Evolutionary conservation across 495 filamentous ascomycete species (phyloP), one percentile per base, ranked within the genome.

Genomic region (Talaromyces proteolyticus): DNA sequence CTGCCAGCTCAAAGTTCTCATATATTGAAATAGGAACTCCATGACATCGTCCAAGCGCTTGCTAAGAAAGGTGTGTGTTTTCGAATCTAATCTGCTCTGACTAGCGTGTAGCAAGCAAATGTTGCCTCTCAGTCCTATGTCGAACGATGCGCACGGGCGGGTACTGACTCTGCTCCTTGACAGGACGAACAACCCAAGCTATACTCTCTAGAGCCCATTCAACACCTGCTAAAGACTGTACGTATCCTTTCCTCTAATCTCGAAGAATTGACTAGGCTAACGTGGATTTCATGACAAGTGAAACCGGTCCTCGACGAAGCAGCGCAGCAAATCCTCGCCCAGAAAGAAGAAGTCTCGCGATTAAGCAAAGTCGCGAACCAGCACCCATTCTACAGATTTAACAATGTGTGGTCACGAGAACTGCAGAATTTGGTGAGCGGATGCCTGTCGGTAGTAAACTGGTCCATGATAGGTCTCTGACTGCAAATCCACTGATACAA

Each of bases 331-430:
- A 73, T 75, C 45, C 46, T 68, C 47, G 67, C 67, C 8, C 69
- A 75, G 54, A 69, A 68, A 54, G 56, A 72, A 26, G 68, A 75
- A 47, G 64, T 75, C 46, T 49, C 60, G 24, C 68, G 68, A 47
- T 79, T 98, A 42, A 77, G 82, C 41, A 64, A 69, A 39, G 79
- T 88, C 44, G 86, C 90, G 6, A 89, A 90, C 36, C 72, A 85
- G 56, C 83, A 91, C 58, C 91, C 93, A 0, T 98, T 96, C 70
- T 97, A 96, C 82, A 96, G 95, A 58, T 91, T 91, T 67, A 97
- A 96, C 61, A 69, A 73, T 17, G 70, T 88, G 62, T 98, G 94
- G 94, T 76, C 79, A 6, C 80, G 88, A 23, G 81, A 88, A 54
- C 68, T 96, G 20, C 93, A 97, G 69, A 90, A 93, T 64, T 77